Base-by-base conservation (phyloP, 345 rosid genomes). In the Conringia planisiliqua region DNA sequence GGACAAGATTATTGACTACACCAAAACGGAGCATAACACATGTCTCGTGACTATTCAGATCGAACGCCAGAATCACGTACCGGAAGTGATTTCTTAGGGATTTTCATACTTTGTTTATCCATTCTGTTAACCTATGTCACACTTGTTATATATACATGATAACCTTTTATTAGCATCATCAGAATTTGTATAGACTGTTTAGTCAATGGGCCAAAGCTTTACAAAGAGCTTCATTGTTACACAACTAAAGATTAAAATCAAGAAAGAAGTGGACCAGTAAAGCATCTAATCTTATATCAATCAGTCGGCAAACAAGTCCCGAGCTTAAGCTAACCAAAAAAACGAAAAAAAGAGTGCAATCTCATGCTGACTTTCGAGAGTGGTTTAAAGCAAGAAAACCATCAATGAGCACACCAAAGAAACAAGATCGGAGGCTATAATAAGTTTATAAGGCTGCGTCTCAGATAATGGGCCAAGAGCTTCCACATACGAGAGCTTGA, bases 41-140 rank as follows among this genome's bases (percentile, higher is more conserved):
- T 77, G 65, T 55, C 93, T 83, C 60, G 81, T 86, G 51, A 89
- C 89, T 1, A 46, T 87, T 63, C 94, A 89, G 50, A 84, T 89
- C 61, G 94, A 91, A 80, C 71, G 71, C 10, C 14, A 22, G 32
- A 26, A 32, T 50, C 56, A 22, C 7, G 29, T 20, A 13, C 22
- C 7, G 4, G 4, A 4, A 6, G 8, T 2, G 1, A 5, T n/a
- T 16, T 46, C 11, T 14, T n/a, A n/a, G 0, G 16, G 0, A 22
- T 26, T 3, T 50, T 50, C n/a, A 50, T 5, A 12, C 13, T 22
- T 22, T 50, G 26, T 50, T 10, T n/a, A 2, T 10, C 7, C 13
- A 20, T 10, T 10, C 10, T 50, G 55, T 20, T 48, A 48, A 20
- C 20, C 55, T 18, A 47, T 46, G 29, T 13, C 46, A 40, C 46